Conservation (phyloP, 768 basidiomycete species). For the Galerina sulciceps region DNA sequence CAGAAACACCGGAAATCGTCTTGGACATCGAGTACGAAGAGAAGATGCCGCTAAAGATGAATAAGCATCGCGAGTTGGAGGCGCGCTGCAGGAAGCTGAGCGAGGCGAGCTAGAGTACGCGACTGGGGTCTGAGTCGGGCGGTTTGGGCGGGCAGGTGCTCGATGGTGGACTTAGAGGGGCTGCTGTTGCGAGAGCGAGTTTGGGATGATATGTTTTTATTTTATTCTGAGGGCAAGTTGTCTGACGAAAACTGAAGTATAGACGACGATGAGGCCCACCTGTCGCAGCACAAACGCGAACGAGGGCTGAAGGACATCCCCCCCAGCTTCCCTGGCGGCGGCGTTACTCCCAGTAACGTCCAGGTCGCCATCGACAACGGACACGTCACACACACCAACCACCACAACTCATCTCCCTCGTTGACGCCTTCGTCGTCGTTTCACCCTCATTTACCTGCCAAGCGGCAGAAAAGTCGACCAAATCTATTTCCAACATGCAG, state of each 20-base stretch:
- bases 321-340: neutral
- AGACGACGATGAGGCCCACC: neutral
- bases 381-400: too few relatives aligned
- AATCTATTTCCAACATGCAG: too few relatives aligned
- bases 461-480: too few relatives aligned
- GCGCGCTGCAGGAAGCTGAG: constrained; percentile 17
- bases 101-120: neutral
- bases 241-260: neutral
- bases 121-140: neutral
- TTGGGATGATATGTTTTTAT: neutral
- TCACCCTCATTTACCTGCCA: too few relatives aligned
- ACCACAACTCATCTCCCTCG: too few relatives aligned
- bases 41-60: constrained; percentile 66
- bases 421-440: too few relatives aligned
- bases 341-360: neutral
- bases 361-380: neutral
- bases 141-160: constrained; percentile 1
- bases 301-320: too few relatives aligned
- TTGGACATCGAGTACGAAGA: constrained; percentile 34
- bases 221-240: too few relatives aligned
- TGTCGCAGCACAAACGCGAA: too few relatives aligned
- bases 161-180: too few relatives aligned
- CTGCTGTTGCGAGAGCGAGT: constrained; percentile 1
- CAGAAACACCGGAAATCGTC: too few relatives aligned
- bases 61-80: constrained; percentile 38